These are phyloP conservation scores for Phytophthora cajani DNA, from an alignment of 352 stramenopile genomes.

Conservation along the genomic window DNA sequence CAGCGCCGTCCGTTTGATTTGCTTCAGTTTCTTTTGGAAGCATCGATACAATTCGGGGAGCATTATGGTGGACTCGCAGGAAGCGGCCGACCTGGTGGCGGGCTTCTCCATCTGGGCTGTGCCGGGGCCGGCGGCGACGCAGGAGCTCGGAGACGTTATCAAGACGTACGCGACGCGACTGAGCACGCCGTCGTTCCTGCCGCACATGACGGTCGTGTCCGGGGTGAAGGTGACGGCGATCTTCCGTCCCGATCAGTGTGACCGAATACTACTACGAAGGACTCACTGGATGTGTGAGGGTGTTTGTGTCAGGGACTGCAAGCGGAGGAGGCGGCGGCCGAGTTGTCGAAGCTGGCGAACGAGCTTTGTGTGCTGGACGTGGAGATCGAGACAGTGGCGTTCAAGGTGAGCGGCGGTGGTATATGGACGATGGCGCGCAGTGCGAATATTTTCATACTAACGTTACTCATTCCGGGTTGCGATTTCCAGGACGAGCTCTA, in stretches of 20 bases:
- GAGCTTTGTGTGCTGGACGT: conserved; percentile 37
- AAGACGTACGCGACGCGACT: conserved; percentile 46
- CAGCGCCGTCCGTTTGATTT: background rate
- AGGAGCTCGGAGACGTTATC: conserved; percentile 43
- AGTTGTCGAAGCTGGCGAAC: conserved; percentile 45
- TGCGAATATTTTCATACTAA: background rate
- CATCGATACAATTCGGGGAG: conserved; percentile 5
- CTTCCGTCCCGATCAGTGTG: background rate
- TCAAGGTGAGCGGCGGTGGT: conserved; percentile 39
- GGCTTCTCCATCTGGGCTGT: conserved; percentile 73
- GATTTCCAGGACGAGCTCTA: conserved; percentile 51
- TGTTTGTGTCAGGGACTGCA: conserved; percentile 31
- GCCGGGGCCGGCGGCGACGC: conserved; percentile 24
- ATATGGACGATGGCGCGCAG: background rate
- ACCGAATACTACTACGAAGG: too few relatives aligned
- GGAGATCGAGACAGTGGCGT: conserved; percentile 51
- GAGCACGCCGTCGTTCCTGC: conserved; percentile 50
- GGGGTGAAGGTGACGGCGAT: conserved; percentile 42
- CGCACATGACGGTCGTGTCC: conserved; percentile 70
- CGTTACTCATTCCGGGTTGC: background rate
- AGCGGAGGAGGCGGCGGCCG: conserved; percentile 32
- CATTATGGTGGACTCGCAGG: conserved; percentile 30
- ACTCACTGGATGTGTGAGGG: too few relatives aligned
- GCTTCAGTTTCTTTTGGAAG: background rate
- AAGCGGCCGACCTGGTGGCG: conserved; percentile 47